Percentiles rank a stretch among this genome's conserved stretches.
Conservation (phyloP, 2,329 filamentous ascomycete species). For the Hymenoscyphus salicellus region DNA sequence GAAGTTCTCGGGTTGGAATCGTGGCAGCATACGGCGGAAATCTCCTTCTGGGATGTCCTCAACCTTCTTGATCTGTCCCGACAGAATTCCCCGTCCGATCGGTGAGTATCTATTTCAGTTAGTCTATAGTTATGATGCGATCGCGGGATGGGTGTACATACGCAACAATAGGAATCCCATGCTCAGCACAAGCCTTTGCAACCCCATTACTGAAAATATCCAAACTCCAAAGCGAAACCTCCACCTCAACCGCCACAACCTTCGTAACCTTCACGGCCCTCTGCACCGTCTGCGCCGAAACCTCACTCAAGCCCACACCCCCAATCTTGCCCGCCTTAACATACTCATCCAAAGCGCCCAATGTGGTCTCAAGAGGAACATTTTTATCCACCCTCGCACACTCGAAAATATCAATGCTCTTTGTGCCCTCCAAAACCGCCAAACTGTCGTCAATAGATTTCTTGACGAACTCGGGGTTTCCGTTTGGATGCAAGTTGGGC, state of each 20-base stretch:
- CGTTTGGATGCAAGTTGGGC: constrained; percentile 43
- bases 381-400: constrained; percentile 46
- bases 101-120: constrained; percentile 56
- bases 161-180: constrained; percentile 66
- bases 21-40: constrained; percentile 55
- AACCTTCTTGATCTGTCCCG: constrained; percentile 47
- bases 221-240: constrained; percentile 42
- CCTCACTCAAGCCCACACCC: constrained; percentile 44
- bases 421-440: constrained; percentile 45
- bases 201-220: constrained; percentile 41
- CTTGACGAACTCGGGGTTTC: constrained; percentile 52
- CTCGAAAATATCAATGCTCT: constrained; percentile 55
- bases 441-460: constrained; percentile 58
- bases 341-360: constrained; percentile 37
- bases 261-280: constrained; percentile 39
- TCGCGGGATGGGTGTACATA: constrained; percentile 20
- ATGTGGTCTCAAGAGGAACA: constrained; percentile 40
- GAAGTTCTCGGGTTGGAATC: constrained; percentile 63
- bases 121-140: constrained; percentile 7
- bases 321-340: constrained; percentile 45
- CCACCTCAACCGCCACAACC: constrained; percentile 47
- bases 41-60: constrained; percentile 57
- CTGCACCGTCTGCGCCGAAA: constrained; percentile 42
- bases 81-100: constrained; percentile 60
- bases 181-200: constrained; percentile 52